phyloP scores from a whole-genome alignment of 2,329 filamentous ascomycete species.

The Xylaria sp. region DNA sequence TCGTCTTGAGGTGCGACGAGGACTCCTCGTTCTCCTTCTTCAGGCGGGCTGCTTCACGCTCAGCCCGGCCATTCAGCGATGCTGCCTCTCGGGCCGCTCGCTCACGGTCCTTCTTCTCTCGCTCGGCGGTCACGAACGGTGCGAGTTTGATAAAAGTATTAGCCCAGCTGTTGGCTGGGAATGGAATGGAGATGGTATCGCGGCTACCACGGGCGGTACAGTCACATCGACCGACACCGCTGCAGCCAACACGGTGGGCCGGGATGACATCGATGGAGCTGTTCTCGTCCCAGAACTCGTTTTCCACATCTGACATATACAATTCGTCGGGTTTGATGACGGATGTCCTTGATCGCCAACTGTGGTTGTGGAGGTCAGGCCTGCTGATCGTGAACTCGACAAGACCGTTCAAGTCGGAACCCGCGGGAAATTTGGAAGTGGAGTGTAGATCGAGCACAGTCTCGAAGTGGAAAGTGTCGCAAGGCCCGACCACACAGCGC shows the following conservation, averaged over 20 bases:
- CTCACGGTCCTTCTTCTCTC: slow-evolving; percentile 45
- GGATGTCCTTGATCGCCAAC: slow-evolving; percentile 70
- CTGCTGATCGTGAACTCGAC: slow-evolving; percentile 69
- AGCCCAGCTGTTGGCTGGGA: slow-evolving; percentile 68
- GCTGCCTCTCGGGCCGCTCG: slow-evolving; percentile 42
- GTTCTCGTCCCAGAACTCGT: slow-evolving; percentile 58
- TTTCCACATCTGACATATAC: slow-evolving; percentile 55
- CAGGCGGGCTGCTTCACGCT: slow-evolving; percentile 43
- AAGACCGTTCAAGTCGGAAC: slow-evolving; percentile 69
- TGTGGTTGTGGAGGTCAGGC: slow-evolving; percentile 63
- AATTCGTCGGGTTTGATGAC: slow-evolving; percentile 68
- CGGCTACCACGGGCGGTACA: slow-evolving; percentile 59
- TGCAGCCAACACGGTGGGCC: slow-evolving; percentile 64
- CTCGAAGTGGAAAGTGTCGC: slow-evolving; percentile 71
- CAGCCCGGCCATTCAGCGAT: slow-evolving; percentile 42
- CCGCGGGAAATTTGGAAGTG: slow-evolving; percentile 65
- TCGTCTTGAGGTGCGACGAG: slow-evolving; percentile 37
- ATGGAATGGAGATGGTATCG: slow-evolving; percentile 65
- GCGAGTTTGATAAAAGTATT: slow-evolving; percentile 68
- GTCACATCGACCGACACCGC: slow-evolving; percentile 58
- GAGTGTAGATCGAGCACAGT: slow-evolving; percentile 69
- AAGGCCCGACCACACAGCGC: slow-evolving; percentile 55
- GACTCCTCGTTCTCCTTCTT: slow-evolving; percentile 54
- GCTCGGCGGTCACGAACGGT: slow-evolving; percentile 57
- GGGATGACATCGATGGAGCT: slow-evolving; percentile 63